Conservation (phyloP, 2,329 filamentous ascomycete genomes). For the Zalaria sp. region DNA sequence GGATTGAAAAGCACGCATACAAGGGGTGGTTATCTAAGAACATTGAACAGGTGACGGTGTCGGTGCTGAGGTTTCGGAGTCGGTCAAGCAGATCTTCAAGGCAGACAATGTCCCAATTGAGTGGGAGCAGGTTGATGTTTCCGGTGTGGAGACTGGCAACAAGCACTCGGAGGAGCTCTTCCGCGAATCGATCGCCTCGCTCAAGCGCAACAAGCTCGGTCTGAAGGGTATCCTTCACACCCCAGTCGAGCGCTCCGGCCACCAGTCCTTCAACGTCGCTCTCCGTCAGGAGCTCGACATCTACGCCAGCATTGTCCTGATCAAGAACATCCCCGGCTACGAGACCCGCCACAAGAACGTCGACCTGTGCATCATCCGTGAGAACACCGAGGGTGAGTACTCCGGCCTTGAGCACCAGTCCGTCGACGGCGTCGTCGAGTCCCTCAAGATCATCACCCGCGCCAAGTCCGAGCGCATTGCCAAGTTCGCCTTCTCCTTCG, state of each 20-base stretch:
- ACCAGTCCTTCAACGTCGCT: constrained; percentile 99
- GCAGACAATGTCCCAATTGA: constrained; percentile 96
- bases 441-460: constrained; percentile 98
- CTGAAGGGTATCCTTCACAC: constrained; percentile 97
- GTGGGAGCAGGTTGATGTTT: constrained; percentile 97
- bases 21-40: neutral
- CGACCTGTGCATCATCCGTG: constrained; percentile 98
- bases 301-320: constrained; percentile 91
- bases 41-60: constrained; percentile 63
- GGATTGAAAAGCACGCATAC: neutral
- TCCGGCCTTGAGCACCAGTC: constrained; percentile 98
- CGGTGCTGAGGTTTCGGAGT: constrained; percentile 93
- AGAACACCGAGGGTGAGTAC: constrained; percentile 99
- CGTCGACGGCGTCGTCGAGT: constrained; percentile 91
- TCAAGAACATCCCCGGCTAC: constrained; percentile 99
- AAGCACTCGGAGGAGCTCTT: constrained; percentile 91
- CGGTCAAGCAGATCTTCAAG: constrained; percentile 99
- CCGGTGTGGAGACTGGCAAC: constrained; percentile 70
- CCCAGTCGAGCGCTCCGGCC: constrained; percentile 87
- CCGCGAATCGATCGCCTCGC: constrained; percentile 84
- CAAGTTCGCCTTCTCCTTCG: constrained; percentile 97
- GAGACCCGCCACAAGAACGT: constrained; percentile 93
- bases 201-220: constrained; percentile 97
- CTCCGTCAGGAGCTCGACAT: constrained; percentile 99
- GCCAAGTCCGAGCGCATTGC: constrained; percentile 98